A percentile compares a stretch with the other conserved stretches of the same genome.
Conservation (phyloP, 1,284 basidiomycete genomes). For the Trametes polyzona region DNA sequence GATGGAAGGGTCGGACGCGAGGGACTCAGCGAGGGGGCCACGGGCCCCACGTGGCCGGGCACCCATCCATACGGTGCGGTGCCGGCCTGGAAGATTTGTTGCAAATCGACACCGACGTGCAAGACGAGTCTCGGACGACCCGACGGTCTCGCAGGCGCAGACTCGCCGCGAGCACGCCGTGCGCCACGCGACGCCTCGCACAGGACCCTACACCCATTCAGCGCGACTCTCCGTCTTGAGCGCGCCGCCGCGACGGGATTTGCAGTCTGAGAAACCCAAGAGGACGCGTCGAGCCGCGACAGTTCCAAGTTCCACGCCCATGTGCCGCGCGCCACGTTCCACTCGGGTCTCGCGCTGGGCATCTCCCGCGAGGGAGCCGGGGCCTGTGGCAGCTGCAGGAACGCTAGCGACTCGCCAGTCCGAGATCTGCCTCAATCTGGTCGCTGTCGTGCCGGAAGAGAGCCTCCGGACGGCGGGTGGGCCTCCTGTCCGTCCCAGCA, state of each 20-base stretch:
- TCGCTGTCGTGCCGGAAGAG: slow-evolving; percentile 1
- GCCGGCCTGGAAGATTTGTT: neutral
- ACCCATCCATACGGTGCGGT: slow-evolving; percentile 12
- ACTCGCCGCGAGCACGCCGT: no score
- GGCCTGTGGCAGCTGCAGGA: neutral
- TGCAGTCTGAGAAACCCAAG: no score
- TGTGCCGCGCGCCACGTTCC: neutral
- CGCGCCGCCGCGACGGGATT: no score
- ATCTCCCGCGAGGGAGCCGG: slow-evolving; percentile 6
- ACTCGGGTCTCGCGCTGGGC: neutral
- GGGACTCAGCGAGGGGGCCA: neutral
- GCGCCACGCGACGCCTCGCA: no score
- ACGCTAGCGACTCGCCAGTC: no score
- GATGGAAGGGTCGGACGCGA: neutral
- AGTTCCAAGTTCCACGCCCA: neutral
- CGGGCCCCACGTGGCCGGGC: slow-evolving; percentile 11
- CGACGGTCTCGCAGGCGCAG: no score
- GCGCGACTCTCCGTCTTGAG: no score
- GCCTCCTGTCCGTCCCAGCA: neutral
- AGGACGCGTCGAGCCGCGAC: no score
- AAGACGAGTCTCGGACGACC: no score
- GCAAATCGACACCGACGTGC: no score
- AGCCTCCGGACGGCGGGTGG: neutral
- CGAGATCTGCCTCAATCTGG: slow-evolving; percentile 10
- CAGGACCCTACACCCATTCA: no score